A percentile compares a stretch with the other conserved stretches of the same genome.
phyloP scores from a whole-genome alignment of 805 yeast genomes.

The Starmerella floricola region DNA sequence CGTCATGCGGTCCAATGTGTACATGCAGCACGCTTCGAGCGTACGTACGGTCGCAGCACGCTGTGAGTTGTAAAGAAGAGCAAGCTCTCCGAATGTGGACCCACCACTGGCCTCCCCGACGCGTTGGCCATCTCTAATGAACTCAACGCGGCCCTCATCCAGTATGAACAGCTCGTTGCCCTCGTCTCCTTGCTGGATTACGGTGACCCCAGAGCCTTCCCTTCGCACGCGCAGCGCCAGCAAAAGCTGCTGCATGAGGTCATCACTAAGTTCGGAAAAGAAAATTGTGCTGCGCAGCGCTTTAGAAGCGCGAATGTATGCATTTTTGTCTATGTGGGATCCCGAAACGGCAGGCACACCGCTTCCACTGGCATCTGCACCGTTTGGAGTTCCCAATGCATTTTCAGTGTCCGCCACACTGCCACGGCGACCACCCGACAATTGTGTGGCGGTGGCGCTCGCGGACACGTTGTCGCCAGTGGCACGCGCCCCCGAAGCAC shows the following conservation, averaged over 20 bases:
- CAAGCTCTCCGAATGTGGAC: slow-evolving; percentile 89
- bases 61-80: slow-evolving; percentile 93
- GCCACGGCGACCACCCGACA: too few relatives aligned
- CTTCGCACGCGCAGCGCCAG: slow-evolving; percentile 70
- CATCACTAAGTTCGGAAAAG: slow-evolving; percentile 71
- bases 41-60: slow-evolving; percentile 92
- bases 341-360: too few relatives aligned
- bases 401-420: too few relatives aligned
- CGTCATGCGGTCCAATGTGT: slow-evolving; percentile 90
- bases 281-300: slow-evolving; percentile 72
- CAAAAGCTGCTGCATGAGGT: slow-evolving; percentile 62
- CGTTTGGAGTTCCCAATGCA: too few relatives aligned
- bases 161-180: slow-evolving; percentile 86
- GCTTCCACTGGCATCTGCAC: too few relatives aligned
- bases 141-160: slow-evolving; percentile 76
- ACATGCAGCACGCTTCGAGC: slow-evolving; percentile 54
- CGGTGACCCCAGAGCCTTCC: slow-evolving; percentile 45
- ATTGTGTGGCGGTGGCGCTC: too few relatives aligned
- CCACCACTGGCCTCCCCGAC: slow-evolving; percentile 76
- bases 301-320: slow-evolving; percentile 20
- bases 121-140: slow-evolving; percentile 53
- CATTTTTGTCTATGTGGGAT: background rate
- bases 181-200: slow-evolving; percentile 84
- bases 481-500: too few relatives aligned
- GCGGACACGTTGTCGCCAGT: too few relatives aligned